These are phyloP conservation scores for Corylus heterophylla DNA, from an alignment of 306 rosid genomes.

Conservation along the genomic window DNA sequence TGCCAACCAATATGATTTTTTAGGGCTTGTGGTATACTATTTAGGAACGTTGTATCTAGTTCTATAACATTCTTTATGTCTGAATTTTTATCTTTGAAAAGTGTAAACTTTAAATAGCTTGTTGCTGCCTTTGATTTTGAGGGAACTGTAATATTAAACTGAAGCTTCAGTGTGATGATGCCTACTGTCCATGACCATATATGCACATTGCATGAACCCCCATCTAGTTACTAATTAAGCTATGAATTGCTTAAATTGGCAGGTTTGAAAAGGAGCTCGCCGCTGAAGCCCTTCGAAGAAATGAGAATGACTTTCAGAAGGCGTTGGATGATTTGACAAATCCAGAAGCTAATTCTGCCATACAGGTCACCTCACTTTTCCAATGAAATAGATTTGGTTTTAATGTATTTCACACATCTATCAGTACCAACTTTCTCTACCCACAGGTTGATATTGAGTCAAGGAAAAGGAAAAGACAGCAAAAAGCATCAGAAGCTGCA, in stretches of 20 bases:
- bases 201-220: background rate
- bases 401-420: background rate
- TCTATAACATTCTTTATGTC: background rate
- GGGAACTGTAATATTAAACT: background rate
- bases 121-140: background rate
- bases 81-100: background rate
- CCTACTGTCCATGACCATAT: background rate
- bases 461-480: slow-evolving; percentile 63
- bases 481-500: slow-evolving; percentile 43
- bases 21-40: background rate
- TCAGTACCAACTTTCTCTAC: slow-evolving; percentile 21
- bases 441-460: slow-evolving; percentile 64
- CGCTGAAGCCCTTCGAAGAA: slow-evolving; percentile 88
- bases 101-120: background rate
- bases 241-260: slow-evolving; percentile 25
- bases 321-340: slow-evolving; percentile 87
- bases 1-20: background rate
- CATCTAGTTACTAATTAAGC: slow-evolving; percentile 3
- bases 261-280: slow-evolving; percentile 83
- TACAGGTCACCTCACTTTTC: slow-evolving; percentile 53
- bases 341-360: slow-evolving; percentile 68
- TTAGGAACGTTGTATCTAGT: background rate
- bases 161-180: background rate
- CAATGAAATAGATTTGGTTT: slow-evolving; percentile 1
- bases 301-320: slow-evolving; percentile 73